phyloP scores from a whole-genome alignment of 2,329 filamentous ascomycete species.

The Leptographium flavum region DNA sequence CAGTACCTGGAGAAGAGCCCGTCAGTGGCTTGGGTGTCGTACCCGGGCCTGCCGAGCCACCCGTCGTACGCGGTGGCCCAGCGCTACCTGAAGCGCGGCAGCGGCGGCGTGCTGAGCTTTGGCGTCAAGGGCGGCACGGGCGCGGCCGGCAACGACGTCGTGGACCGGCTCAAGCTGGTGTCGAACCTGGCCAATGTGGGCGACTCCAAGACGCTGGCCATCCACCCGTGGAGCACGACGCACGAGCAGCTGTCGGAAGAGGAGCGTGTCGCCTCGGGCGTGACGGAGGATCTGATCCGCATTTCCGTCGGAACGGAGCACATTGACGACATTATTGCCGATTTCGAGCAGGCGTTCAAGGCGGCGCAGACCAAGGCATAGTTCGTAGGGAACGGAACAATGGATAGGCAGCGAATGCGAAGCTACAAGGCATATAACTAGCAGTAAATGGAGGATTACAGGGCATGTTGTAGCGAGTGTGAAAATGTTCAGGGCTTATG shows the following conservation, averaged over 20 bases:
- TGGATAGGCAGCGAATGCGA: too few species aligned
- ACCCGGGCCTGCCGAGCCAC: slow-evolving; percentile 77
- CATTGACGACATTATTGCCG: slow-evolving; percentile 91
- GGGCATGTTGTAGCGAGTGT: too few species aligned
- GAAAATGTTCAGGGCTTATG: too few species aligned
- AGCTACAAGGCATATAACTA: too few species aligned
- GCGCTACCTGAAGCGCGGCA: slow-evolving; percentile 74
- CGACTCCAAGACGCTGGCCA: slow-evolving; percentile 86
- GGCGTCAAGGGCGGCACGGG: slow-evolving; percentile 74
- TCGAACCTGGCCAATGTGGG: slow-evolving; percentile 95
- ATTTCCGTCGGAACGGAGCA: slow-evolving; percentile 94
- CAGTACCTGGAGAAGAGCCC: slow-evolving; percentile 70
- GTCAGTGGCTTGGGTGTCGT: slow-evolving; percentile 85
- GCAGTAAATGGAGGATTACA: too few species aligned
- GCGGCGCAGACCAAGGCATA: slow-evolving; percentile 28
- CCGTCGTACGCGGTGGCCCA: slow-evolving; percentile 66
- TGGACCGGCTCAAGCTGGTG: slow-evolving; percentile 89
- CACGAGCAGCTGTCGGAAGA: slow-evolving; percentile 81
- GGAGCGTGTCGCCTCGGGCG: slow-evolving; percentile 68
- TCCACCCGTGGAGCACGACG: slow-evolving; percentile 90
- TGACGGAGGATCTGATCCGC: slow-evolving; percentile 80
- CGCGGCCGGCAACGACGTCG: slow-evolving; percentile 70
- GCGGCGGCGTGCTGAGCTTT: slow-evolving; percentile 83
- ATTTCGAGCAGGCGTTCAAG: slow-evolving; percentile 85
- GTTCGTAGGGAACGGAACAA: slow-evolving; percentile 18